A percentile compares a stretch with the other conserved stretches of the same genome.
Conservation (phyloP, 768 basidiomycete species). For the Russula sp. region DNA sequence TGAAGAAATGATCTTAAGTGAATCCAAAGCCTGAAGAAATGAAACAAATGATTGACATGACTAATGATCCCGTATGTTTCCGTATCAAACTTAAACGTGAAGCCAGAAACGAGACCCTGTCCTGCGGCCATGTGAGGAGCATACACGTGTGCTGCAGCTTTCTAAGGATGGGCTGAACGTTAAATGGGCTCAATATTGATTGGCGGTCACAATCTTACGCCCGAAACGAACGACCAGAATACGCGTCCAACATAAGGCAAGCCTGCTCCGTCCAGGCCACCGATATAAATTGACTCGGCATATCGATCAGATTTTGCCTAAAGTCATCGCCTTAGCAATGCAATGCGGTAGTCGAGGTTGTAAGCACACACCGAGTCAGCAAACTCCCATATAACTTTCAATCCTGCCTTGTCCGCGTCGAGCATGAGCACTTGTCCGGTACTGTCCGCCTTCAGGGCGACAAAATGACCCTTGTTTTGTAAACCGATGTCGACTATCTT, state of each 20-base stretch:
- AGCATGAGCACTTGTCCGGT: conserved; percentile 49
- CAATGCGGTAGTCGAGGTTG: background rate
- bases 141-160: conserved; percentile 47
- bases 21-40: background rate
- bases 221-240: conserved; percentile 53
- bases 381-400: conserved; percentile 48
- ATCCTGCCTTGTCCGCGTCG: conserved; percentile 33
- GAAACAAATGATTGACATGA: conserved; percentile 40
- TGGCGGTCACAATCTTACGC: conserved; percentile 32
- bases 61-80: conserved; percentile 56
- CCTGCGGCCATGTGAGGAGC: conserved; percentile 41
- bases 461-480: conserved; percentile 45
- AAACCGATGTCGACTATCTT: conserved; percentile 58
- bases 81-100: conserved; percentile 60
- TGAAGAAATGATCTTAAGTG: conserved; percentile 23
- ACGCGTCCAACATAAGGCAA: conserved; percentile 52
- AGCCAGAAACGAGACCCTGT: conserved; percentile 42
- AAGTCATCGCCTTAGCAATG: background rate
- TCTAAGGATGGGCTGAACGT: conserved; percentile 31
- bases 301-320: conserved; percentile 38
- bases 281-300: conserved; percentile 48
- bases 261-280: conserved; percentile 44
- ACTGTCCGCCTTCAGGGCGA: conserved; percentile 52
- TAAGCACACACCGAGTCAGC: conserved; percentile 40
- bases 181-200: background rate